Evolutionary conservation across 176 grass and related monocot species (phyloP).

Genomic region (Hordeum marinum): DNA sequence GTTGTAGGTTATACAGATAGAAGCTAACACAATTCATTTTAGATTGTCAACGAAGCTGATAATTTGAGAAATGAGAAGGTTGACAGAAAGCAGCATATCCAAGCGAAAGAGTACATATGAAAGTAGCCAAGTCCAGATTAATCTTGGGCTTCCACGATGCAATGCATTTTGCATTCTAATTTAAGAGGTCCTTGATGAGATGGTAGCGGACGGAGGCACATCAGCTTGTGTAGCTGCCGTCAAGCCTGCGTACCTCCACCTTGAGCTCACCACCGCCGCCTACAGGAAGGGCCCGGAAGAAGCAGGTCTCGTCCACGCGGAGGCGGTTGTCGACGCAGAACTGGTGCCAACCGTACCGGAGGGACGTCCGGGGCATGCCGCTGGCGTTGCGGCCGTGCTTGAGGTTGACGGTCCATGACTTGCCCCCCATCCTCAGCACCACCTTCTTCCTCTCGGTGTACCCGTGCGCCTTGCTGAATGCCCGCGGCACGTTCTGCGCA

Average conservation of each 20-base stretch:
- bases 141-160: no score
- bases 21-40: no score
- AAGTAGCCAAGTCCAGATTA: no score
- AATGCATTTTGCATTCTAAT: no score
- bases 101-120: no score
- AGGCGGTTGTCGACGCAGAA: slow-evolving; percentile 38
- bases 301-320: slow-evolving; percentile 28
- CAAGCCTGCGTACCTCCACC: slow-evolving; percentile 26
- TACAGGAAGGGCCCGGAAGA: slow-evolving; percentile 16
- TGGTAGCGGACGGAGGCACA: no score
- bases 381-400: neutral
- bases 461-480: slow-evolving; percentile 32
- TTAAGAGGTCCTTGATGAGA: no score
- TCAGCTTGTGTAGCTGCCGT: slow-evolving; percentile 14
- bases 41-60: no score
- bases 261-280: slow-evolving; percentile 1
- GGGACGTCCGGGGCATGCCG: neutral
- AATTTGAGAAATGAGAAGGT: no score
- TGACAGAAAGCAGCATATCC: no score
- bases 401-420: slow-evolving; percentile 22
- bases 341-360: slow-evolving; percentile 35
- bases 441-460: slow-evolving; percentile 3
- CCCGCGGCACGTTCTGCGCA: slow-evolving; percentile 30
- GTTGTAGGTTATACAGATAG: no score
- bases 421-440: slow-evolving; percentile 18